phyloP scores from a whole-genome alignment of 495 filamentous ascomycete species.

The Aspergillus kassunensis region DNA sequence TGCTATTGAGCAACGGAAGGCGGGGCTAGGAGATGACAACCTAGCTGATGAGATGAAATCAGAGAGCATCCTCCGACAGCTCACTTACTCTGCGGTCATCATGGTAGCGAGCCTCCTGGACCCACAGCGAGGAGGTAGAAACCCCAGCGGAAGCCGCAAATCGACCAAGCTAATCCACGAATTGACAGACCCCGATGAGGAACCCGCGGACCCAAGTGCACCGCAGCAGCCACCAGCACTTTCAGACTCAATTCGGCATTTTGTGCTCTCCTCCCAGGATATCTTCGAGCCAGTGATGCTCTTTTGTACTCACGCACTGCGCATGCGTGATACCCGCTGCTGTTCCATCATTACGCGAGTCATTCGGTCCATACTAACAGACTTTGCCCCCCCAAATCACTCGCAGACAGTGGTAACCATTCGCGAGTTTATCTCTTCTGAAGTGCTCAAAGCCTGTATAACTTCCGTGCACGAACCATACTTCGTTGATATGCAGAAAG shows the following conservation, averaged over 20 bases:
- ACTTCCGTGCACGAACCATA: conserved; percentile 90
- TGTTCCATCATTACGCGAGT: conserved; percentile 81
- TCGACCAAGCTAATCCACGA: conserved; percentile 11
- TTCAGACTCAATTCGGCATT: conserved; percentile 60
- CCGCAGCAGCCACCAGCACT: conserved; percentile 31
- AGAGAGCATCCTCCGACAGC: conserved; percentile 90
- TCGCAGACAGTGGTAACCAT: conserved; percentile 61
- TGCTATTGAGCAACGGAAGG: conserved; percentile 57
- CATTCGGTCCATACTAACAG: conserved; percentile 75
- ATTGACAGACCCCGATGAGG: conserved; percentile 37
- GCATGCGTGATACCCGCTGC: conserved; percentile 86
- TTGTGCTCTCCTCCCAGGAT: conserved; percentile 71
- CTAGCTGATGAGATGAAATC: conserved; percentile 96
- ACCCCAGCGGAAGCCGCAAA: background rate
- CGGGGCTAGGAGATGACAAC: conserved; percentile 60
- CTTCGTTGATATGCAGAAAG: conserved; percentile 94
- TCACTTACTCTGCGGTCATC: conserved; percentile 86
- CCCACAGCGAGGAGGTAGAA: conserved; percentile 53
- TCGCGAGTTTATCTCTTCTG: conserved; percentile 83
- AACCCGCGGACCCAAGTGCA: conserved; percentile 38
- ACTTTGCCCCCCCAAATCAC: conserved; percentile 58
- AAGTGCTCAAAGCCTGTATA: conserved; percentile 78
- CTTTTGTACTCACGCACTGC: conserved; percentile 86
- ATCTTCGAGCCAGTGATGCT: conserved; percentile 85
- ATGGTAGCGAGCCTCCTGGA: conserved; percentile 87